Base-by-base conservation (phyloP, 768 basidiomycete species). In the Suillus weaverae region DNA sequence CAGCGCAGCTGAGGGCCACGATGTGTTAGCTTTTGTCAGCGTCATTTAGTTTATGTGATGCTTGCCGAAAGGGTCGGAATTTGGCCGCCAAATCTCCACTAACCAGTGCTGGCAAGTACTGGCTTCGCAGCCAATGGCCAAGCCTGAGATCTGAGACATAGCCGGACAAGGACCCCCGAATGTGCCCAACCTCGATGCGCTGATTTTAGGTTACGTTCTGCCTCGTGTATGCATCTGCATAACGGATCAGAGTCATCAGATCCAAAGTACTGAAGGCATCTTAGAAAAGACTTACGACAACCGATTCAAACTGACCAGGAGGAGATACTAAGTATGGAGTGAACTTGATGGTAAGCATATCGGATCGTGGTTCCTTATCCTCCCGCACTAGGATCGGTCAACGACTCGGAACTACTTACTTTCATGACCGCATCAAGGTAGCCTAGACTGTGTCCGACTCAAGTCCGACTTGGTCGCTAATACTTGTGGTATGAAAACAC, bases 1-100 rank as follows among this genome's bases (percentile, higher is more conserved):
- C 38, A 48, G 46, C 64, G 38, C 66, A 67, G 66, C 64, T 53
- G n/a, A 26, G 5, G 46, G 66, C 65, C 60, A 55, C 62, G 56
- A 50, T 63, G 36, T 14, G 22, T 61, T 36, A 2, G 22, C 22
- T 54, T 35, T 13, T 54, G 56, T 38, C n/a, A 18, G 20, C 36
- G 36, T 36, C 14, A 10, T 18, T 39, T 38, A 14, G 56, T 39
- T 26, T 18, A 57, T 18, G 38, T 30, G 55, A 16, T 22, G 9
- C 14, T 39, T 38, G 26, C 26, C 57, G 20, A 35, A n/a, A 54
- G 33, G 32, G 32, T n/a, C 32, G 30, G 10, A 9, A 26, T 1
- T 18, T 33, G 18, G 18, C 53, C 53, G 20, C 32, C 32, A 33
- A n/a, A 54, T 35, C 53, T 13, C 53, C 53, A 35, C 33, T 20